A percentile compares a stretch with the other conserved stretches of the same genome.
phyloP scores from a whole-genome alignment of 2,329 filamentous ascomycete genomes.

The Cladorrhinum sp. region DNA sequence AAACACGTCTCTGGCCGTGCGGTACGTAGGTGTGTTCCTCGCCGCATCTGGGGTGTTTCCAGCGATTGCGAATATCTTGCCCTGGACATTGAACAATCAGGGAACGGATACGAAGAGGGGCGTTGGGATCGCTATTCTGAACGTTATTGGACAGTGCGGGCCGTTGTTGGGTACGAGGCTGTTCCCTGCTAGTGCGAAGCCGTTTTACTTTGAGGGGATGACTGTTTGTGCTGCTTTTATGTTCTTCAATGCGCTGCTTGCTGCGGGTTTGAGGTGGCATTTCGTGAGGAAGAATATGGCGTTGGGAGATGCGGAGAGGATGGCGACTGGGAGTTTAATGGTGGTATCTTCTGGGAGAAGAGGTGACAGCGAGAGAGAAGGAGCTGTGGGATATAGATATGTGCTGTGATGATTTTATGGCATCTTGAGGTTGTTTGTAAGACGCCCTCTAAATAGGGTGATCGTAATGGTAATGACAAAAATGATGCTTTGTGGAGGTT shows the following conservation, averaged over 20 bases:
- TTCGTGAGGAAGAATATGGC: background rate
- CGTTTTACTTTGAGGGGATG: slow-evolving; percentile 41
- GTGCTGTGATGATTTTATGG: too few species aligned
- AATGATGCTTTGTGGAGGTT: too few species aligned
- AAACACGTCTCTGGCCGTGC: slow-evolving; percentile 41
- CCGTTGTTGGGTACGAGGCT: slow-evolving; percentile 62
- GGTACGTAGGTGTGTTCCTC: slow-evolving; percentile 48
- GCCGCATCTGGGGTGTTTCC: slow-evolving; percentile 54
- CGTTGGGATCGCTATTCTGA: slow-evolving; percentile 59
- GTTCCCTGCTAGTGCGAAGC: slow-evolving; percentile 47
- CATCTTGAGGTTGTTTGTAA: too few species aligned
- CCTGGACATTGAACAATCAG: slow-evolving; percentile 70
- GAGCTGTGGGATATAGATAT: too few species aligned
- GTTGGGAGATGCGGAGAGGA: background rate
- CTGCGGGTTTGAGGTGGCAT: slow-evolving; percentile 4
- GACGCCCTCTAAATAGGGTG: too few species aligned
- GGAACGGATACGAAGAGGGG: slow-evolving; percentile 64
- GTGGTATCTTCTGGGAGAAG: too few species aligned
- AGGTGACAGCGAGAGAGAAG: too few species aligned
- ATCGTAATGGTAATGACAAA: too few species aligned
- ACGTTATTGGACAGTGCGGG: slow-evolving; percentile 60
- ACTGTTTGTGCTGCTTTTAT: slow-evolving; percentile 40
- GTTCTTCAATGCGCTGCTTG: slow-evolving; percentile 39
- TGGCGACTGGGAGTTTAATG: background rate
- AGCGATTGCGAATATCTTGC: slow-evolving; percentile 64